Evolutionary conservation across 106 monocot species (phyloP), one percentile per base, ranked within the genome.

Genomic region (Platanthera guangdongensis): DNA sequence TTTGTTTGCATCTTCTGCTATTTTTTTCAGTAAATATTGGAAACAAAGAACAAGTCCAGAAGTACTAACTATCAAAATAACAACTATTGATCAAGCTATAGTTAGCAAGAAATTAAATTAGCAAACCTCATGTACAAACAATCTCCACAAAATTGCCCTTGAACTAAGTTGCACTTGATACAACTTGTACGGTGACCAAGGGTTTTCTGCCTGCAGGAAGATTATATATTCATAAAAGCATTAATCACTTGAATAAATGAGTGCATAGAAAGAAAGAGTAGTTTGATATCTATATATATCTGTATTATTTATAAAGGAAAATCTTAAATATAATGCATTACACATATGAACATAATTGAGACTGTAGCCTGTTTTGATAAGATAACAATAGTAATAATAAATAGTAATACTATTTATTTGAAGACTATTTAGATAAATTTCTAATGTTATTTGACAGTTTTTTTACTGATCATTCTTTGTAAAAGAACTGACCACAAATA

Each of bases 141-240:
- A 81, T 95, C 95, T 75, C 95, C 95, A 81, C 95, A 95, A 62
- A 95, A 93, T 68, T 95, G 95, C 65, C 95, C 95, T 71, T 87
- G 88, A 18, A 84, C 85, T 19, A 90, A 55, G 72, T 90, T 81
- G 79, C 95, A 95, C 51, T 72, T 87, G 55, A 80, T 79, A 82
- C 95, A 95, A 50, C 52, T 59, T n/a, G 95, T 95, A 68, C 79
- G 92, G 68, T 80, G 80, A 53, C 95, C 95, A 75, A 93, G 85
- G 55, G 92, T 93, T 87, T 95, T 93, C 73, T 93, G 93, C 81
- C 95, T 95, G 90, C 69, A 90, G 19, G 7, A 78, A 75, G 67
- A 69, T 55, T 28, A 13, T 32, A 69, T 9, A 46, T 16, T 68
- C 18, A 3, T 72, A 7, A 49, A 55, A 28, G 52, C 18, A 51